Evolutionary conservation across 2,329 filamentous ascomycete species (phyloP).

Genomic region (Scolecobasidium constrictum): DNA sequence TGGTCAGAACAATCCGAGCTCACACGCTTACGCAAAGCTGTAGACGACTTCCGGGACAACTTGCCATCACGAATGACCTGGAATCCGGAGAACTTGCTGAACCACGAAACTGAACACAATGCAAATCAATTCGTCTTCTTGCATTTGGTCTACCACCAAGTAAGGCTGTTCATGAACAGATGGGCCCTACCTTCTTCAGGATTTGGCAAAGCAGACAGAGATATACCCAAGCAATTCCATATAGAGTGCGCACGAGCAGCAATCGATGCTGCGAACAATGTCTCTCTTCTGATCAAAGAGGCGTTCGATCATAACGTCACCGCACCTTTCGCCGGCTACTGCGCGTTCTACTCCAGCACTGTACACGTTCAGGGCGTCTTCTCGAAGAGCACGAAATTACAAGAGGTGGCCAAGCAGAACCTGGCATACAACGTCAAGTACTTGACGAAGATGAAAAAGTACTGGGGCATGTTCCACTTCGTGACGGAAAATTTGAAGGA

Average conservation of each 20-base stretch:
- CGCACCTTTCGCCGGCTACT: slow-evolving; percentile 90
- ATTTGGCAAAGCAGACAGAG: slow-evolving; percentile 47
- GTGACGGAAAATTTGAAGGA: slow-evolving; percentile 89
- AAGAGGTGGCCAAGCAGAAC: slow-evolving; percentile 71
- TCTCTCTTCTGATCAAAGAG: slow-evolving; percentile 74
- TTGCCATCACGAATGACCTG: slow-evolving; percentile 67
- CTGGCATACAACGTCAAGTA: slow-evolving; percentile 82
- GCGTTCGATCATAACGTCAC: slow-evolving; percentile 70
- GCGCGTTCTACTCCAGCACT: slow-evolving; percentile 83
- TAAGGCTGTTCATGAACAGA: slow-evolving; percentile 78
- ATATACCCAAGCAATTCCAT: slow-evolving; percentile 69
- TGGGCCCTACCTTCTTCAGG: slow-evolving; percentile 66
- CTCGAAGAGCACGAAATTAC: slow-evolving; percentile 66
- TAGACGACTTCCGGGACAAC: slow-evolving; percentile 56
- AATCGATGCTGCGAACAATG: slow-evolving; percentile 73
- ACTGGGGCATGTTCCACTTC: slow-evolving; percentile 98
- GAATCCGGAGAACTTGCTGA: slow-evolving; percentile 68
- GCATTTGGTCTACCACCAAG: slow-evolving; percentile 83
- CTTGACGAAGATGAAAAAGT: slow-evolving; percentile 87
- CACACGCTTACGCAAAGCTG: slow-evolving; percentile 55
- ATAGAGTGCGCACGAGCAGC: slow-evolving; percentile 64
- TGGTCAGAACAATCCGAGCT: slow-evolving; percentile 78
- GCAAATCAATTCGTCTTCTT: slow-evolving; percentile 89
- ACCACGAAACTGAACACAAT: slow-evolving; percentile 73
- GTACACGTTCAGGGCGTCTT: slow-evolving; percentile 93